phyloP scores from a whole-genome alignment of 1,284 basidiomycete genomes.

The Anthracocystis setariae region DNA sequence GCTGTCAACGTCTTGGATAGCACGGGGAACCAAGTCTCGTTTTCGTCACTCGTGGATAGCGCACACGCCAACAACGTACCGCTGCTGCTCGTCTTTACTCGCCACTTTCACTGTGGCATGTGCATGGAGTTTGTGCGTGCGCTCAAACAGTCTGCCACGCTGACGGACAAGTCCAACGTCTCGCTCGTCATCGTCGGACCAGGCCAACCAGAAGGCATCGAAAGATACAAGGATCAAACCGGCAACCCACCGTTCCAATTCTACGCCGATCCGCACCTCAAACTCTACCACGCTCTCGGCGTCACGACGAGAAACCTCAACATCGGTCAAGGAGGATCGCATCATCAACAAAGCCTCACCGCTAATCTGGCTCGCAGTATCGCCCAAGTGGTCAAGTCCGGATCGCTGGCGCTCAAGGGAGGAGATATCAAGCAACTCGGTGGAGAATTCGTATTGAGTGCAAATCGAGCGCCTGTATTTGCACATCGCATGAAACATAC shows the following conservation, averaged over 20 bases:
- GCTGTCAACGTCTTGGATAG: constrained; percentile 20
- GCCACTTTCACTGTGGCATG: constrained; percentile 56
- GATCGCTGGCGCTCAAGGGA: constrained; percentile 26
- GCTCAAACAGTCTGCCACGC: constrained; percentile 12
- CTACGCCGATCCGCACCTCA: constrained; percentile 36
- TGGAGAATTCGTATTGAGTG: constrained; percentile 38
- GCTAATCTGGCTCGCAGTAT: constrained; percentile 19
- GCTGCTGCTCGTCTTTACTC: constrained; percentile 37
- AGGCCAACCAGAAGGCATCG: constrained; percentile 22
- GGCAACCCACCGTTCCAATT: constrained; percentile 27
- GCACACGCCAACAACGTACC: constrained; percentile 9
- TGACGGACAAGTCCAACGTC: constrained; percentile 18
- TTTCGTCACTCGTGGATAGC: constrained; percentile 15
- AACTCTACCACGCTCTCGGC: constrained; percentile 42
- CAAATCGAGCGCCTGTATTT: constrained; percentile 11
- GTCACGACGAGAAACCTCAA: constrained; percentile 30
- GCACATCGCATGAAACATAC: constrained; percentile 51
- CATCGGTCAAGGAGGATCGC: constrained; percentile 30
- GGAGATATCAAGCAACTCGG: constrained; percentile 51
- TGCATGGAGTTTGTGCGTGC: constrained; percentile 41
- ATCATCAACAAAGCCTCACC: constrained; percentile 13
- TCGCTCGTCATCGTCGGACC: constrained; percentile 41
- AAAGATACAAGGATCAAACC: constrained; percentile 17
- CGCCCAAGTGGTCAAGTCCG: constrained; percentile 24
- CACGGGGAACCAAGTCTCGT: constrained; percentile 9